Base-by-base conservation (phyloP, 2,329 filamentous ascomycete species). In the Calonectria ilicicola region DNA sequence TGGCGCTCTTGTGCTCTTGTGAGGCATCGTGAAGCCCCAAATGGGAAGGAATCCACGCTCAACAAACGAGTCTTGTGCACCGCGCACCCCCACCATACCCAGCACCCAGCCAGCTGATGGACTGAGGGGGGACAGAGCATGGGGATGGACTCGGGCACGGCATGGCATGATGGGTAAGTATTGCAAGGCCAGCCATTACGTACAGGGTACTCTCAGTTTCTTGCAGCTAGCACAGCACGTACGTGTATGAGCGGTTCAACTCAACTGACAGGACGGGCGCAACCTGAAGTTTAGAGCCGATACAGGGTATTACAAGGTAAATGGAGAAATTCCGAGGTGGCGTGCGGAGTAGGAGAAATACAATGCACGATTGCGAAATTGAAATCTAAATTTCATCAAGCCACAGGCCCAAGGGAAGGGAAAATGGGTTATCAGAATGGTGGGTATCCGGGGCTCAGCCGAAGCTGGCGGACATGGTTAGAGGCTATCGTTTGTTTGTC, bases 1-100 rank as follows among this genome's bases (percentile, higher is more conserved):
- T 49, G 72, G 74, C 64, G 69, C 60, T 27, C 49, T 66, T 58
- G 56, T 77, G 69, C 60, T 27, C 49, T 66, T 58, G 56, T 77
- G 77, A 79, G 71, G 77, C 72, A 79, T 79, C 77, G 76, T 78
- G 74, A 76, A 76, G 69, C 72, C 76, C 72, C 46, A 69, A 75
- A 58, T 32, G 69, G 67, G 73, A 67, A 65, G 67, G 67, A 70
- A 77, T 74, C 67, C 67, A 73, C 71, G 47, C 72, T 44, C 66
- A 73, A 67, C 65, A 66, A 69, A 70, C 70, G 67, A 62, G 65
- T 63, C 65, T 56, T 66, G 62, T 69, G 68, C 67, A 67, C 63
- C 47, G 29, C 44, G 23, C 58, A 65, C 56, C 68, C 74, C 77
- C 77, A 77, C 77, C 63, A 68, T 70, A 69, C 60, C 67, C 71